Evolutionary conservation across 305 asterid species (phyloP).

Genomic region (Plantago coronopus): DNA sequence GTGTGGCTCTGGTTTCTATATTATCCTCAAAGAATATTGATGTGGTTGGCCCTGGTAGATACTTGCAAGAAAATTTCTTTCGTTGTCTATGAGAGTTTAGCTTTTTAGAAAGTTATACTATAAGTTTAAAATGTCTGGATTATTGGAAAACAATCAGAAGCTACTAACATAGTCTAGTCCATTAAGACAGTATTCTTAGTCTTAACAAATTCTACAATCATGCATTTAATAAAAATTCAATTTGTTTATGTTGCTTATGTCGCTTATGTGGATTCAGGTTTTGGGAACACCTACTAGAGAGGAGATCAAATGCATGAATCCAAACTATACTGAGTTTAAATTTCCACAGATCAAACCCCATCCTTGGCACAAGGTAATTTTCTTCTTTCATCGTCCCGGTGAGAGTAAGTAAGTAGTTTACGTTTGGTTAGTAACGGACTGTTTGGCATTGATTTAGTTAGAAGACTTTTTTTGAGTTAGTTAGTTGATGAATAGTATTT

Average conservation of each 20-base stretch:
- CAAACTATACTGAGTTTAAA: conserved; percentile 73
- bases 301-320: conserved; percentile 87
- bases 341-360: conserved; percentile 85
- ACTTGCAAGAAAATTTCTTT: conserved; percentile 9
- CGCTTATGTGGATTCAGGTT: conserved; percentile 52
- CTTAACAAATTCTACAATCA: background rate
- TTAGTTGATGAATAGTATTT: no score
- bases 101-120: background rate
- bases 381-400: background rate
- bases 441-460: no score
- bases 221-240: conserved; percentile 1
- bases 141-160: background rate
- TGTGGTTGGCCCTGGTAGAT: conserved; percentile 1
- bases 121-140: background rate
- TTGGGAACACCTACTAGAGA: conserved; percentile 98
- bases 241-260: conserved; percentile 13
- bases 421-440: no score
- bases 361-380: conserved; percentile 88
- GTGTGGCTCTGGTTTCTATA: conserved; percentile 8
- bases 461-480: no score
- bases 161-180: conserved; percentile 6
- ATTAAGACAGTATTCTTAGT: conserved; percentile 9
- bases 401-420: background rate
- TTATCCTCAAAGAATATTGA: conserved; percentile 12
- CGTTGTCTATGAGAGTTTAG: background rate